Evolutionary conservation across 352 stramenopile species (phyloP).

Genomic region (Albugo laibachii): DNA sequence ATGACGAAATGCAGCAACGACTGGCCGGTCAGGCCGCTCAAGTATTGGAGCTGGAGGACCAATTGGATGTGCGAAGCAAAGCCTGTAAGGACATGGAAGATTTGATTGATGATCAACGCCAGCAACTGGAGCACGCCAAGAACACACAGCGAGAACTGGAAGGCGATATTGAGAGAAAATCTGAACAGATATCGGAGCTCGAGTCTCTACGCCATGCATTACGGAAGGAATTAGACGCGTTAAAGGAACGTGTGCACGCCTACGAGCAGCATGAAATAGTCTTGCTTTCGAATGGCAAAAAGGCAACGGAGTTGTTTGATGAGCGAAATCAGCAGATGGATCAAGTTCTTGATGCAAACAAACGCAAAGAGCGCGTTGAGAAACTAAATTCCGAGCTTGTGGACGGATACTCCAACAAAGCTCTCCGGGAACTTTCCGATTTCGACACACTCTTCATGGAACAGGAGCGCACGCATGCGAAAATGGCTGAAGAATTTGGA

Average conservation of each 20-base stretch:
- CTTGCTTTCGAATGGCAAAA: conserved; percentile 27
- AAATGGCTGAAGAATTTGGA: no score
- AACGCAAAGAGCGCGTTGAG: conserved; percentile 21
- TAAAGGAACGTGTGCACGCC: conserved; percentile 10
- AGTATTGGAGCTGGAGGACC: conserved; percentile 61
- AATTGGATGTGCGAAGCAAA: conserved; percentile 40
- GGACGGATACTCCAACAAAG: no score
- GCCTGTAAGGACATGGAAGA: conserved; percentile 57
- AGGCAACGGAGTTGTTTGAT: conserved; percentile 26
- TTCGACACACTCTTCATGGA: no score
- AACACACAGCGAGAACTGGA: neutral
- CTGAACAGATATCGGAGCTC: neutral
- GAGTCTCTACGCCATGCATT: conserved; percentile 7
- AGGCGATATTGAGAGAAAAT: neutral
- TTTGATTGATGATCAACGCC: conserved; percentile 23
- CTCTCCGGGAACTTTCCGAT: no score
- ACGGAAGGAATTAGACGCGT: neutral
- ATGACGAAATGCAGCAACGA: conserved; percentile 80
- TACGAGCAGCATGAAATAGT: conserved; percentile 36
- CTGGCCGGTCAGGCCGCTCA: conserved; percentile 50
- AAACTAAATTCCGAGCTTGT: no score
- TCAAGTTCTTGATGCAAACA: conserved; percentile 35
- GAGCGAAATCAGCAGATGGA: conserved; percentile 27
- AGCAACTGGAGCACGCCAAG: conserved; percentile 21
- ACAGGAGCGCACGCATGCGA: no score